Conservation (phyloP, 371 early-diverging fungal genomes). For the Syncephalastrum monosporum region DNA sequence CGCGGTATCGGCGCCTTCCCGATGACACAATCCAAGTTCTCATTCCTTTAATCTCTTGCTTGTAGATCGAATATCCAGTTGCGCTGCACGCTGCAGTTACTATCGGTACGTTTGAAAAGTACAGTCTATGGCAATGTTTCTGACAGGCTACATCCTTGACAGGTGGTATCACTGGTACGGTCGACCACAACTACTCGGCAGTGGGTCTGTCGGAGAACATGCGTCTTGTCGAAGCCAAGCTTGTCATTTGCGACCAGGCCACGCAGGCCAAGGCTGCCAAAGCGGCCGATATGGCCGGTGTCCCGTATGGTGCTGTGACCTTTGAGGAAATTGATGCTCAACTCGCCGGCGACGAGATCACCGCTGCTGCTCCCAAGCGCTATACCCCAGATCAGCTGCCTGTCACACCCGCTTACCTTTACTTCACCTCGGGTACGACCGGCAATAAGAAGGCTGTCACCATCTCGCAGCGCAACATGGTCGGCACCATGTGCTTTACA, state of each 20-base stretch:
- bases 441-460: no score
- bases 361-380: slow-evolving; percentile 26
- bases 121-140: no score
- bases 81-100: slow-evolving; percentile 36
- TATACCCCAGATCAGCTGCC: slow-evolving; percentile 24
- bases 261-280: slow-evolving; percentile 48
- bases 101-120: slow-evolving; percentile 12
- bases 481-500: no score
- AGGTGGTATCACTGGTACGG: no score
- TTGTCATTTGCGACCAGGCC: slow-evolving; percentile 52
- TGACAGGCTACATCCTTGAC: no score
- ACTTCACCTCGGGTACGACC: slow-evolving; percentile 82
- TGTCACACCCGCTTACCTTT: slow-evolving; percentile 60
- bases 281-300: slow-evolving; percentile 57
- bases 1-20: background rate
- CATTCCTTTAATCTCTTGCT: background rate
- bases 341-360: slow-evolving; percentile 21
- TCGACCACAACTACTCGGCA: no score
- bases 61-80: slow-evolving; percentile 38
- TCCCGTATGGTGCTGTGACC: slow-evolving; percentile 54
- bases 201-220: slow-evolving; percentile 50
- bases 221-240: slow-evolving; percentile 66
- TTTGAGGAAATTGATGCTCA: slow-evolving; percentile 5
- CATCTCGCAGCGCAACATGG: no score
- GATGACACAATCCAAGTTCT: no score